phyloP scores from a whole-genome alignment of 495 filamentous ascomycete species.

The Apiosordaria backusii region DNA sequence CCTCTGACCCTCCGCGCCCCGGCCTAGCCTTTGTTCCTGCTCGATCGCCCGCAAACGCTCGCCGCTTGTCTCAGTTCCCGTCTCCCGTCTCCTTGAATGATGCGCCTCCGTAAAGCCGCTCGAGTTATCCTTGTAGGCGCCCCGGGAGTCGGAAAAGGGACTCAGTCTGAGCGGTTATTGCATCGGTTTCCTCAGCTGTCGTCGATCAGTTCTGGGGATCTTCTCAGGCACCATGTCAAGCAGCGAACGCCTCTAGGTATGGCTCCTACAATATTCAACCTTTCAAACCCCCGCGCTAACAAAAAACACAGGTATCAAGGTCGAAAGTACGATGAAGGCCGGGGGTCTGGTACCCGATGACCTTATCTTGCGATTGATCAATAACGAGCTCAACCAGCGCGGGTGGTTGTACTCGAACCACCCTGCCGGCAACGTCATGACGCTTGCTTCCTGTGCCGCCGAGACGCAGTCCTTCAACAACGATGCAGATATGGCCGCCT shows the following conservation, averaged over 20 bases:
- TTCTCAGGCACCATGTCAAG: conserved; percentile 89
- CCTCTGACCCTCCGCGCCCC: neutral
- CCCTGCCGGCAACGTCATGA: conserved; percentile 38
- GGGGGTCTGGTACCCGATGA: conserved; percentile 83
- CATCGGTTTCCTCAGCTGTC: conserved; percentile 83
- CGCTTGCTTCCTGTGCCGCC: conserved; percentile 36
- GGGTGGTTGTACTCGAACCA: conserved; percentile 65
- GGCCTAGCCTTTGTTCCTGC: neutral
- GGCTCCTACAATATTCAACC: conserved; percentile 15
- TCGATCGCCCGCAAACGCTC: neutral
- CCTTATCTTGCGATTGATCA: conserved; percentile 87
- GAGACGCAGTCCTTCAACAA: conserved; percentile 17
- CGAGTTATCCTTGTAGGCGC: conserved; percentile 93
- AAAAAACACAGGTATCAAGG: conserved; percentile 66
- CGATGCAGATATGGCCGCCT: conserved; percentile 35
- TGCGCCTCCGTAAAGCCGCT: conserved; percentile 74
- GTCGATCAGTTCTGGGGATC: conserved; percentile 88
- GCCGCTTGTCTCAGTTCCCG: neutral
- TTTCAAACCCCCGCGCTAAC: neutral
- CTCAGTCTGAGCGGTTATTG: conserved; percentile 84
- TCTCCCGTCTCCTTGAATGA: conserved; percentile 19
- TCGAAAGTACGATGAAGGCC: conserved; percentile 78
- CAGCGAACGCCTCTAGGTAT: conserved; percentile 79
- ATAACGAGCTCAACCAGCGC: conserved; percentile 74
- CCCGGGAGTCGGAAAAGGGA: conserved; percentile 91